Evolutionary conservation across 192 early-diverging fungal genomes (phyloP).

Genomic region (Entomortierella beljakovae): DNA sequence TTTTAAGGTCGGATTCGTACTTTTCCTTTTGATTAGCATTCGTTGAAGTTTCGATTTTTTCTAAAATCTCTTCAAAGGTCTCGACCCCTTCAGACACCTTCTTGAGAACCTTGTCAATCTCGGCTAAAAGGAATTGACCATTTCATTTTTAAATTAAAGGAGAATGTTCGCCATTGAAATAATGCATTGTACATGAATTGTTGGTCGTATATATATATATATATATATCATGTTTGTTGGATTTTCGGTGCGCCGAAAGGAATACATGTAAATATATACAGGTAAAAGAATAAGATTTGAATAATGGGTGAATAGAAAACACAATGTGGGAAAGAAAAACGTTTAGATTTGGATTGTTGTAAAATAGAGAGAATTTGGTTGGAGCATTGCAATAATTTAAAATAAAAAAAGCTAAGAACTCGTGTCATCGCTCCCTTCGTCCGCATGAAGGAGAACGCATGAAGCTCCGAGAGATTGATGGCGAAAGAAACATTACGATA

Average conservation of each 20-base stretch:
- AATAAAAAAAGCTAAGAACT: background rate
- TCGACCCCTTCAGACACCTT: constrained; percentile 97
- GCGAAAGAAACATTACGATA: background rate
- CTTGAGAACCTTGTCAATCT: constrained; percentile 97
- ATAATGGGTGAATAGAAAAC: background rate
- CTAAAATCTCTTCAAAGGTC: constrained; percentile 90
- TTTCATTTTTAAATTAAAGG: constrained; percentile 2
- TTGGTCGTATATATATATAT: background rate
- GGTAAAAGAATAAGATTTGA: background rate
- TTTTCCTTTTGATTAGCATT: constrained; percentile 97
- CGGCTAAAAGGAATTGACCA: constrained; percentile 64
- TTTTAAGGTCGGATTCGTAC: constrained; percentile 96
- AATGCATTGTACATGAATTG: background rate
- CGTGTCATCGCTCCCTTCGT: background rate
- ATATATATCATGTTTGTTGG: too few species aligned
- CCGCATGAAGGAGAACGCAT: background rate
- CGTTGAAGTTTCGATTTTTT: constrained; percentile 86
- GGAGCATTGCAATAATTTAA: background rate
- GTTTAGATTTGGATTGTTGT: background rate
- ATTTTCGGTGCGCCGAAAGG: too few species aligned
- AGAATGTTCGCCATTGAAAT: background rate
- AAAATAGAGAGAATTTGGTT: background rate
- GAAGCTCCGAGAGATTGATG: background rate
- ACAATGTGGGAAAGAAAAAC: background rate
- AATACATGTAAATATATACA: background rate